Percentiles rank a stretch among this genome's conserved stretches.
These are phyloP conservation scores for Diplocarpon mali DNA, from an alignment of 2,329 filamentous ascomycete species.

Conservation along the genomic window DNA sequence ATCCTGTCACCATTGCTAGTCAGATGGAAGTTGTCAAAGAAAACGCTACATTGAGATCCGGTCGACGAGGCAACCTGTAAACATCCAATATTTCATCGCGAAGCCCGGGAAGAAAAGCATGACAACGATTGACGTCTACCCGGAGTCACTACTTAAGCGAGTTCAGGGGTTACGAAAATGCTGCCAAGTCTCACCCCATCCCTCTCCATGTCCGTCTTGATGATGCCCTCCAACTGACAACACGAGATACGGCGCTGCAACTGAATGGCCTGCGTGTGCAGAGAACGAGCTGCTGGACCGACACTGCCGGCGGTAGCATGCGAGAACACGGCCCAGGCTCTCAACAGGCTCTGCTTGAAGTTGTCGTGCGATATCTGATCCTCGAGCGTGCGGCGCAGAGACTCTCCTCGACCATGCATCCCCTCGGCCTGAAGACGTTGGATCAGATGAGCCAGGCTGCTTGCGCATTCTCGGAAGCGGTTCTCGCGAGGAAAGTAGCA, in stretches of 20 bases:
- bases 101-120: not conserved
- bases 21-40: too few relatives aligned
- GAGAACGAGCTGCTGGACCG: not conserved
- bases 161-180: not conserved
- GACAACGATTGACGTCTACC: not conserved
- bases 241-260: not conserved
- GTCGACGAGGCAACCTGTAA: too few relatives aligned
- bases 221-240: not conserved
- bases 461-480: slow-evolving; percentile 1
- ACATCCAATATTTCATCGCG: too few relatives aligned
- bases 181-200: not conserved
- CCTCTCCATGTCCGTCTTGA: not conserved
- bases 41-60: too few relatives aligned
- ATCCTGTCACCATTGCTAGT: too few relatives aligned
- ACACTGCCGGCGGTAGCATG: not conserved
- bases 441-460: not conserved
- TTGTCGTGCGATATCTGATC: slow-evolving; percentile 3
- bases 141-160: slow-evolving; percentile 3
- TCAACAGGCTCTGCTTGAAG: slow-evolving; percentile 1
- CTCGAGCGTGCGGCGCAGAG: not conserved
- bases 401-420: not conserved
- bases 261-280: not conserved
- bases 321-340: slow-evolving; percentile 2
- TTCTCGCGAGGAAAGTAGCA: slow-evolving; percentile 9
- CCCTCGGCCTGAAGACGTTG: not conserved